Evolutionary conservation across 192 early-diverging fungal genomes (phyloP), one percentile per base, ranked within the genome.

Genomic region (Umbelopsis vinacea): DNA sequence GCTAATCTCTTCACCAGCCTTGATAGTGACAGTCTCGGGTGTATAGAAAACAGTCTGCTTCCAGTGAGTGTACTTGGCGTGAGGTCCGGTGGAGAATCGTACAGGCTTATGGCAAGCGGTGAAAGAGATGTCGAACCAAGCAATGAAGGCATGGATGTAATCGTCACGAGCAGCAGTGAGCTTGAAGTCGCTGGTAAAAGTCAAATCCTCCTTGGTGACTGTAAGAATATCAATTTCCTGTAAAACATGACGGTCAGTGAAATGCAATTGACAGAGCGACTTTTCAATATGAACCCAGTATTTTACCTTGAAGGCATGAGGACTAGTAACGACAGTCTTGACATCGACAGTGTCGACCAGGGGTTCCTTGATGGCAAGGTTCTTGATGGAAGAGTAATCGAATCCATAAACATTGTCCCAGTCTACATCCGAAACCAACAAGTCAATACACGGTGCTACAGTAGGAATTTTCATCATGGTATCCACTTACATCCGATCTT

Each of bases 21-120:
- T 90, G 63, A 90, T 86, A 38, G 86, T 92, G 76, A 92, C 71
- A 19, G 88, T 83, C 71, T 94, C 89, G 29, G 81, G 81, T 53
- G 94, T 91, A 77, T 98, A 96, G 81, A 99, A 98, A 47, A 99
- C 95, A 29, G 98, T 98, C 85, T 99, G 97, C 84, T 98, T 98
- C 98, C 98, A 99, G 78, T 99, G 98, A n/a, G 98, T 99, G 86
- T 97, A 92, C 82, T 89, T 82, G 74, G 87, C 82, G 74, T 93
- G 88, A 6, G 94, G 91, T 38, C 97, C 86, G 70, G 97, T 92
- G 78, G 94, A 82, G 80, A 95, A 88, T 52, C 82, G 80, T 29
- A 97, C 86, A 52, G 90, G 90, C 76, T 95, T 92, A 81, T 97
- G 95, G 82, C 93, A 94, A 52, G 92, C 91, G 7, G 89, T 91